These are phyloP conservation scores for Phyllosticta paracitricarpa DNA, from an alignment of 2,329 filamentous ascomycete species.

Conservation along the genomic window DNA sequence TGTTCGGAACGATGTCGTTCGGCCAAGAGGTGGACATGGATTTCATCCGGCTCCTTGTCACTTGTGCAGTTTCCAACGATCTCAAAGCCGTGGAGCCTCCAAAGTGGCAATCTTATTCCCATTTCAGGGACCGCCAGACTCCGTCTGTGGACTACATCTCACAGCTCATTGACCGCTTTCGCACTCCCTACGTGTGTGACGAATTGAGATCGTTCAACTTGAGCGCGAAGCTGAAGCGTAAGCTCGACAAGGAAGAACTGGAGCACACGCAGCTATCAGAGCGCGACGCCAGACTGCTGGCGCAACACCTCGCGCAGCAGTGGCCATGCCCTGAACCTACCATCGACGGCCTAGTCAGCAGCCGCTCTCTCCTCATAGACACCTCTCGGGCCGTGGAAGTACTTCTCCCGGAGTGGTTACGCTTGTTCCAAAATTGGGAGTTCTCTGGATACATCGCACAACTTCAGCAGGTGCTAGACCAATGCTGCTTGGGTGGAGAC, in stretches of 20 bases:
- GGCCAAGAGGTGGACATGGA: slow-evolving; percentile 28
- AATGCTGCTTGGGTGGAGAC: neutral
- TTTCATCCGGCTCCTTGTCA: slow-evolving; percentile 34
- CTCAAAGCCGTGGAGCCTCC: slow-evolving; percentile 32
- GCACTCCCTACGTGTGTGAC: neutral
- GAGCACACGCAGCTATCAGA: slow-evolving; percentile 8
- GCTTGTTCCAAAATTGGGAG: slow-evolving; percentile 39
- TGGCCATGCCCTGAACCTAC: slow-evolving; percentile 28
- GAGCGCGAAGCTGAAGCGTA: slow-evolving; percentile 13
- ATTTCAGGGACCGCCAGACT: slow-evolving; percentile 27
- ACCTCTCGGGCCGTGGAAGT: slow-evolving; percentile 29
- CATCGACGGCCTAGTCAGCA: neutral
- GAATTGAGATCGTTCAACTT: neutral
- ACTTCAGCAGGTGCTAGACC: slow-evolving; percentile 34
- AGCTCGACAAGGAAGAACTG: slow-evolving; percentile 12
- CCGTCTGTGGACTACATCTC: slow-evolving; percentile 25
- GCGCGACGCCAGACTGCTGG: slow-evolving; percentile 29
- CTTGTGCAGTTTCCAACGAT: slow-evolving; percentile 33
- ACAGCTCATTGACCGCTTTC: slow-evolving; percentile 6
- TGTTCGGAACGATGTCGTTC: slow-evolving; percentile 38
- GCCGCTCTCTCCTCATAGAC: slow-evolving; percentile 19
- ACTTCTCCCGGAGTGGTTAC: slow-evolving; percentile 39
- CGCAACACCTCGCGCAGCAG: slow-evolving; percentile 27
- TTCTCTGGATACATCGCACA: slow-evolving; percentile 35
- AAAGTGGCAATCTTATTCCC: slow-evolving; percentile 17